These are phyloP conservation scores for Comarum palustre DNA, from an alignment of 306 rosid genomes.

Conservation along the genomic window DNA sequence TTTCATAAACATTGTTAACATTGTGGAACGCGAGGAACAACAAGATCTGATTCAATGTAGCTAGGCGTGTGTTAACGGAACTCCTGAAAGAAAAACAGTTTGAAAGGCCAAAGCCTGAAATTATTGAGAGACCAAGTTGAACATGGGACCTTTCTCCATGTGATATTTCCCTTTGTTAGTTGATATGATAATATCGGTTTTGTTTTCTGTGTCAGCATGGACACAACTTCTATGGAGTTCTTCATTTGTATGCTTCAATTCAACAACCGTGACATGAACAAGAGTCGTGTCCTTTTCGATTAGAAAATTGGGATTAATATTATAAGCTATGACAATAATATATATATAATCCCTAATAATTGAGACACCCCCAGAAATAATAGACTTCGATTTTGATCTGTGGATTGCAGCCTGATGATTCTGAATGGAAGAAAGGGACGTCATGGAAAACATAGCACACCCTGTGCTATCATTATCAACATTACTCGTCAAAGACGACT, in stretches of 20 bases:
- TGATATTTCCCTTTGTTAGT: conserved; percentile 18
- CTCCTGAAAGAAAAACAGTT: conserved; percentile 7
- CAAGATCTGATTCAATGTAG: not conserved
- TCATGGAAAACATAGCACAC: not conserved
- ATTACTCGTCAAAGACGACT: not conserved
- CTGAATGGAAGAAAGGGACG: not conserved
- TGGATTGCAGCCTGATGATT: conserved; percentile 17
- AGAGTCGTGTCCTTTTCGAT: conserved; percentile 10
- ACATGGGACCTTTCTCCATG: conserved; percentile 30
- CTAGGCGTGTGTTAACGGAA: not conserved
- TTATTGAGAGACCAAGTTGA: conserved; percentile 10
- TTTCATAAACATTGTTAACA: not conserved
- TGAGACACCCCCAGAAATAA: not conserved
- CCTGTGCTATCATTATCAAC: not conserved
- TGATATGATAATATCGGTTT: conserved; percentile 23
- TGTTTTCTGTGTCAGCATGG: conserved; percentile 15
- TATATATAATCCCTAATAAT: not conserved
- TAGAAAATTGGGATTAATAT: not conserved
- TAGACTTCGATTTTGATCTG: not conserved
- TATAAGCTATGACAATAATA: not conserved
- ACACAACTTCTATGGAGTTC: conserved; percentile 3
- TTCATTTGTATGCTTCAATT: conserved; percentile 3
- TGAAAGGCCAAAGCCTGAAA: conserved; percentile 32
- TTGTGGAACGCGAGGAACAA: not conserved
- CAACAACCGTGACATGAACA: conserved; percentile 23